Evolutionary conservation across 495 filamentous ascomycete species (phyloP).

Genomic region (Cercophora sp.): DNA sequence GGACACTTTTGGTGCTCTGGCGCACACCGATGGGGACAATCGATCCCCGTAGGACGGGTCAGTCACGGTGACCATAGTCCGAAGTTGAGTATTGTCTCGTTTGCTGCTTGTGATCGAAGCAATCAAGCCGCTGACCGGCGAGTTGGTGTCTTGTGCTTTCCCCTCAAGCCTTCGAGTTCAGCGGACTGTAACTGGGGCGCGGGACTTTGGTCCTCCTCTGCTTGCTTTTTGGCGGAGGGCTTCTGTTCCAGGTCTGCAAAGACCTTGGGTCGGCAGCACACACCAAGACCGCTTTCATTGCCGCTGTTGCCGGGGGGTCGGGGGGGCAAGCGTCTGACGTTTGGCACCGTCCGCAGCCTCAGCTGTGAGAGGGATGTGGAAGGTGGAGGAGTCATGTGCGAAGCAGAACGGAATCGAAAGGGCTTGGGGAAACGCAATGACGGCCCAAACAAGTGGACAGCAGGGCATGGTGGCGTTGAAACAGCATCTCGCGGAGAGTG

Average conservation of each 20-base stretch:
- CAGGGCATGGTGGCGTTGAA: conserved; percentile 15
- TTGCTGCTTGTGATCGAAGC: no score
- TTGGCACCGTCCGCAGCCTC: not conserved
- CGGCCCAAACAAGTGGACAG: conserved; percentile 2
- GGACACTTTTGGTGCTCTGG: no score
- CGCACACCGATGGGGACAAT: no score
- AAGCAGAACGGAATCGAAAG: no score
- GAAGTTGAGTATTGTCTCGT: no score
- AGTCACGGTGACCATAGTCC: no score
- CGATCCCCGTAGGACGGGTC: no score
- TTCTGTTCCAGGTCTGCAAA: conserved; percentile 1
- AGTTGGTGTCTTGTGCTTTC: not conserved
- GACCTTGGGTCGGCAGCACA: not conserved
- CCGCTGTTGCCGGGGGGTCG: conserved; percentile 1
- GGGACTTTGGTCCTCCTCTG: not conserved
- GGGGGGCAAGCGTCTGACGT: not conserved
- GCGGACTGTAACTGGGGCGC: not conserved
- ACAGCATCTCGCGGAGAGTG: conserved; percentile 11
- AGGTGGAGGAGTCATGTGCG: not conserved
- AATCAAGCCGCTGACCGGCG: no score
- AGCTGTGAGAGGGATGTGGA: no score
- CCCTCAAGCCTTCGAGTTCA: not conserved
- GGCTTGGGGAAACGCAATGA: conserved; percentile 2
- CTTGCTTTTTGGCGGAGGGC: not conserved
- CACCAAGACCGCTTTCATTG: not conserved